phyloP scores from a whole-genome alignment of 2,329 filamentous ascomycete genomes.

The Phaeophleospora eucalypticola region DNA sequence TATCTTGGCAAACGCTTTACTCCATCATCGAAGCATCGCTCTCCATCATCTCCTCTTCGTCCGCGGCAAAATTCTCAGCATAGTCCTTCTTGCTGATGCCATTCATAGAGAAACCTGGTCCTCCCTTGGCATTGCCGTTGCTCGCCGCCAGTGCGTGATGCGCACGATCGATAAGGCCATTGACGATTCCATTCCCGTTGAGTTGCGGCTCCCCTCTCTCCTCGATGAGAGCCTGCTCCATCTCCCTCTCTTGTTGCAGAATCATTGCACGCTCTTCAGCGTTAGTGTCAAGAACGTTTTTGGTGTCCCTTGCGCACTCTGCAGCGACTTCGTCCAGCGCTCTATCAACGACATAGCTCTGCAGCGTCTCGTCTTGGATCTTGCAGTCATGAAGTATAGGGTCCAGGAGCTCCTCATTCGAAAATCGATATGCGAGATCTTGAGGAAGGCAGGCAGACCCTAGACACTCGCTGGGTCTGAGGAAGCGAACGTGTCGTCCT shows the following conservation, averaged over 20 bases:
- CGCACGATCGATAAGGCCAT: too few species aligned
- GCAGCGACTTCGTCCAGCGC: constrained; percentile 67
- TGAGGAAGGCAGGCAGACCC: constrained; percentile 57
- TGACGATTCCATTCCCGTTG: neutral
- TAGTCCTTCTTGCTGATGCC: neutral
- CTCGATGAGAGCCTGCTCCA: neutral
- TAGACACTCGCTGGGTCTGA: constrained; percentile 35
- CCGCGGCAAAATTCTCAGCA: neutral
- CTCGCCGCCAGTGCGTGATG: too few species aligned
- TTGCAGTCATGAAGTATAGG: constrained; percentile 68
- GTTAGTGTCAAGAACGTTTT: neutral
- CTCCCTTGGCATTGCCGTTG: neutral
- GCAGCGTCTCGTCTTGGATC: constrained; percentile 65
- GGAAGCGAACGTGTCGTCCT: constrained; percentile 19
- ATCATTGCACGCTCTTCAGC: neutral
- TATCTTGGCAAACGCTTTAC: neutral
- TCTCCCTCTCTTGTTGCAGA: neutral
- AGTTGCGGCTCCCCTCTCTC: too few species aligned
- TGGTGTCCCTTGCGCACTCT: constrained; percentile 20
- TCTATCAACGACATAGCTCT: constrained; percentile 61
- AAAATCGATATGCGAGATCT: constrained; percentile 52
- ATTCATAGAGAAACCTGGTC: neutral
- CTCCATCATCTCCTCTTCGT: neutral
- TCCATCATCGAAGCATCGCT: neutral
- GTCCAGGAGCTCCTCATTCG: constrained; percentile 55